Base-by-base conservation (phyloP, 106 monocot genomes). In the Acanthochlamys bracteata region DNA sequence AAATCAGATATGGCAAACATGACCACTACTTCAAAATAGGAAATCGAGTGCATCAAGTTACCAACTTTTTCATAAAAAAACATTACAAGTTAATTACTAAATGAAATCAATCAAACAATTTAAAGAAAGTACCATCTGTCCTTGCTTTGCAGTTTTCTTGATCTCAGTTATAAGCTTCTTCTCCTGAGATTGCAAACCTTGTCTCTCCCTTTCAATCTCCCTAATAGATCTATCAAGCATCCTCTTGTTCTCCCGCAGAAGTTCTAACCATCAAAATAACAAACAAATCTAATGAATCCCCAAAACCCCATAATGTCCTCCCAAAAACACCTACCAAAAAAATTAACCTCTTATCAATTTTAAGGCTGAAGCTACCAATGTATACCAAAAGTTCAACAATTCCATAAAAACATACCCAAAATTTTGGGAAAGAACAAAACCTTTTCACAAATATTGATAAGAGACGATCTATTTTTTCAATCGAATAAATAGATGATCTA, bases 191-290 rank as follows among this genome's bases (percentile, higher is more conserved):
- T 94, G 93, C 25, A 94, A 69, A 0, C 83, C 80, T 64, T 84
- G 81, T 67, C 93, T 89, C 76, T 94, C 93, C 89, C 93, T 89
- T 74, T 94, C 93, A 20, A 89, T 94, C 9, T 94, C 93, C 51
- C 89, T 72, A 14, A 94, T 86, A 12, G 93, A 94, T 51, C 70
- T 83, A 58, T 93, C 93, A 64, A 89, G 72, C 93, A 89, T 94
- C 57, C 93, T 67, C 79, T 94, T 94, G 42, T 94, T 94, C 79
- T 94, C 93, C 83, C 89, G 73, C 83, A 94, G 67, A 57, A 94
- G 45, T 68, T 94, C 89, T 93, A 52, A 64, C 25, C 20, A 55
- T 59, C 42, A 46, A 26, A 76, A 46, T n/a, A 47, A 14, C 13
- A 41, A 46, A 41, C 42, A 54, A 65, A 66, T 23, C 4, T 19